Evolutionary conservation across 257 asterid species (phyloP), one percentile per base, ranked within the genome.

Genomic region (Ligustrum vulgare): DNA sequence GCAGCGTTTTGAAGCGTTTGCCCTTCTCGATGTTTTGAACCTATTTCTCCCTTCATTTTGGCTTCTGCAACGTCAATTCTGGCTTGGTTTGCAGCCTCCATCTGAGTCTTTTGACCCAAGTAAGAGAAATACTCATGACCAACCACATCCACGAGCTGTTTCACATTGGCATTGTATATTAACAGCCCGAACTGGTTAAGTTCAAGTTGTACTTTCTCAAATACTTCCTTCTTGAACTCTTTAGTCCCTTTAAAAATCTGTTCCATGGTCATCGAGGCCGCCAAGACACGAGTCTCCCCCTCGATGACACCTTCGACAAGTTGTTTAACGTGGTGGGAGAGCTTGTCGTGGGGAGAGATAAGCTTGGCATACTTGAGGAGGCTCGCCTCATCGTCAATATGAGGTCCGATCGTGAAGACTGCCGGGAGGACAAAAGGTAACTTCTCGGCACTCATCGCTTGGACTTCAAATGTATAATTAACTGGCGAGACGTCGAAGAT

Each of bases 211-310:
- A 90, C 92, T 69, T 88, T 90, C 67, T 79, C 86, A n/a, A 88
- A 90, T n/a, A 90, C 91, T 70, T 86, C 89, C 66, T 82, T 63
- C 65, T 90, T 90, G 72, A 88, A 88, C 47, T 84, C 82, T 39
- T 90, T 90, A 37, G 93, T 87, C 11, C 93, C 93, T 41, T 15
- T 80, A 75, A 90, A 90, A 28, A 87, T 70, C 68, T 84, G 80
- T 72, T 88, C 92, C 93, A 90, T 90, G 6, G 96, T 88, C 96
- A 90, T 88, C 70, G 92, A 84, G 9, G 96, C 94, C 0, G 92
- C 92, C 0, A 88, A 72, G 8, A 90, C 96, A 0, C 96, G 79
- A 3, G 96, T 90, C 80, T 90, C 96, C 0, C 96, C 96, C 64
- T 87, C 94, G 37, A 90, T 89, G 13, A 90, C 63, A 5, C 96